Evolutionary conservation across 2,329 filamentous ascomycete genomes (phyloP).

Genomic region (Hypoxylon sp.): DNA sequence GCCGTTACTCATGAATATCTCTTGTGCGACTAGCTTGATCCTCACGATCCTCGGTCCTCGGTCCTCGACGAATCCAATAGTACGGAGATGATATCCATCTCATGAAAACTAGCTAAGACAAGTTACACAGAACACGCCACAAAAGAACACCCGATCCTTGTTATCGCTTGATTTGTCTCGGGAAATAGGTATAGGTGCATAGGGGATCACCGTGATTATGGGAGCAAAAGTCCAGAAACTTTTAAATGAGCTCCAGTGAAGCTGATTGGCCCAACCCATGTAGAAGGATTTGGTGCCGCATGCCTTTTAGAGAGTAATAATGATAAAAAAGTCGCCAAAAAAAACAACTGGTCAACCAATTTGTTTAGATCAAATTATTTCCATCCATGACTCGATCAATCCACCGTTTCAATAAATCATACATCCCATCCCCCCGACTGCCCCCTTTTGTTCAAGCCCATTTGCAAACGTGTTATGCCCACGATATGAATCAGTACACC

Average conservation of each 20-base stretch:
- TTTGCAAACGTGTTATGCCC: conserved; percentile 31
- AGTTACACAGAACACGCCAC: conserved; percentile 28
- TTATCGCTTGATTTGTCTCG: conserved; percentile 26
- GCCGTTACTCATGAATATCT: conserved; percentile 7
- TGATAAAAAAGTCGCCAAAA: conserved; percentile 19
- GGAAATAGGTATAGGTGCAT: conserved; percentile 24
- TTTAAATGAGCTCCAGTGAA: conserved; percentile 1
- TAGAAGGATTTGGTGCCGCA: conserved; percentile 26
- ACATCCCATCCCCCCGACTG: conserved; percentile 26
- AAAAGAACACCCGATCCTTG: conserved; percentile 21
- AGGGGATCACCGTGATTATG: conserved; percentile 21
- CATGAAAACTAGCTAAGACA: conserved; percentile 14
- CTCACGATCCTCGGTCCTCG: conserved; percentile 9
- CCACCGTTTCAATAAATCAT: conserved; percentile 30
- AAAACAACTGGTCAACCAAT: conserved; percentile 15
- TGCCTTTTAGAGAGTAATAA: conserved; percentile 13
- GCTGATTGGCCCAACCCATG: conserved; percentile 24
- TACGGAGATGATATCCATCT: background rate
- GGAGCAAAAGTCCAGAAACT: conserved; percentile 1
- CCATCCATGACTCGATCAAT: conserved; percentile 26
- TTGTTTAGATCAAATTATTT: conserved; percentile 40
- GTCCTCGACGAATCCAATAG: conserved; percentile 19
- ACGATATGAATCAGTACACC: conserved; percentile 30
- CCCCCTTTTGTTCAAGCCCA: conserved; percentile 32
- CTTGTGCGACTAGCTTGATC: conserved; percentile 2